Conservation (phyloP, 805 yeast species). For the Candida nanaspora region DNA sequence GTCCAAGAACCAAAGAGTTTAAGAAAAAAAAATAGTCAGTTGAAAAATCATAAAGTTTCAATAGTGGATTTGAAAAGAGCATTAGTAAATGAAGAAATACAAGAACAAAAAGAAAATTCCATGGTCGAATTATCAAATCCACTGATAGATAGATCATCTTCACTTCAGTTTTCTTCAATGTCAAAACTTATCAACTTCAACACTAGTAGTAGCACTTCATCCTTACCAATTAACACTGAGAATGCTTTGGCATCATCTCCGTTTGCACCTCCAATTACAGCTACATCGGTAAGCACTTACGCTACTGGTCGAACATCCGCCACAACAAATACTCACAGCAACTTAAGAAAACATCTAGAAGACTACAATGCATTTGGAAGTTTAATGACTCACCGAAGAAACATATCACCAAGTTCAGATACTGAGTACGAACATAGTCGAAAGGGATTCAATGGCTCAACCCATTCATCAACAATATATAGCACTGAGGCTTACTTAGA, state of each 20-base stretch:
- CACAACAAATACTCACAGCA: neutral
- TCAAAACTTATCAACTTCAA: neutral
- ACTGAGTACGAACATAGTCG: slow-evolving; percentile 5
- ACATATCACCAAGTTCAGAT: neutral
- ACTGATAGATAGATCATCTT: neutral
- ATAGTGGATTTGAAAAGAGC: slow-evolving; percentile 27
- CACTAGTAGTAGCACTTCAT: neutral
- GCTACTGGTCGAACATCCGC: neutral
- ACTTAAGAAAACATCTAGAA: neutral
- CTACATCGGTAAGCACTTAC: neutral
- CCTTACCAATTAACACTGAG: neutral
- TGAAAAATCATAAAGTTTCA: slow-evolving; percentile 19
- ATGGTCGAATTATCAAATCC: too few relatives aligned
- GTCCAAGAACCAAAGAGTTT: slow-evolving; percentile 23
- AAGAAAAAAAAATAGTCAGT: slow-evolving; percentile 4
- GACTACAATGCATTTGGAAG: neutral
- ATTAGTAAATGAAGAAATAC: slow-evolving; percentile 9
- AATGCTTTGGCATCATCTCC: neutral
- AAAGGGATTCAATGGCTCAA: slow-evolving; percentile 3
- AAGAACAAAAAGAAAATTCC: neutral
- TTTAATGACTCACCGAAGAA: neutral
- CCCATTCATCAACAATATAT: slow-evolving; percentile 7
- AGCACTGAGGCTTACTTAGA: slow-evolving; percentile 13
- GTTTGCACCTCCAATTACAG: neutral
- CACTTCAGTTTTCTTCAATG: neutral